These are phyloP conservation scores for Claviceps capensis DNA, from an alignment of 2,329 filamentous ascomycete species.

Conservation along the genomic window DNA sequence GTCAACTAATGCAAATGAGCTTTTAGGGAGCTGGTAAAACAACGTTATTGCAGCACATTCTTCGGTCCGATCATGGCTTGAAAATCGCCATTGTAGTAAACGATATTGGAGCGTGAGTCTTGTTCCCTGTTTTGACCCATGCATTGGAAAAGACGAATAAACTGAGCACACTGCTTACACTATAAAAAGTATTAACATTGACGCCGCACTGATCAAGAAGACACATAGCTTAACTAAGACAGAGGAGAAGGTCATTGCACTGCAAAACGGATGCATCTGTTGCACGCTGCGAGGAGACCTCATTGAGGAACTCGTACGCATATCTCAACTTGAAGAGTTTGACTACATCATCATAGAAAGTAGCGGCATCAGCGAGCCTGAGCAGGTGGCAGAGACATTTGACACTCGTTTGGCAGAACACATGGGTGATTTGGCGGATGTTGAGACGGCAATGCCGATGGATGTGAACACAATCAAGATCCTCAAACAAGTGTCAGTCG, in stretches of 20 bases:
- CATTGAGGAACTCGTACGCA: constrained; percentile 52
- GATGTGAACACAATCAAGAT: constrained; percentile 22
- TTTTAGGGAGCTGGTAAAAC: constrained; percentile 55
- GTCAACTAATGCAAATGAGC: too few species aligned
- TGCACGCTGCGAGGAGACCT: constrained; percentile 60
- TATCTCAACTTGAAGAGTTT: constrained; percentile 47
- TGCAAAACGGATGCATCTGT: constrained; percentile 66
- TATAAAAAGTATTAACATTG: constrained; percentile 42
- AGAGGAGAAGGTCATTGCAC: constrained; percentile 50
- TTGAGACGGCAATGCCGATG: constrained; percentile 16
- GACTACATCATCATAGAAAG: constrained; percentile 64
- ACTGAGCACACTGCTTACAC: neutral
- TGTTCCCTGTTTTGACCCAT: constrained; percentile 8
- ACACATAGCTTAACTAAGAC: constrained; percentile 42
- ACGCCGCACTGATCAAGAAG: constrained; percentile 46
- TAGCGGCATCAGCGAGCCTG: constrained; percentile 57
- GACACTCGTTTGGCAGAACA: constrained; percentile 40
- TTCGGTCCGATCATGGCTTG: constrained; percentile 52
- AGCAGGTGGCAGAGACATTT: constrained; percentile 64
- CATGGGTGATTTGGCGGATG: constrained; percentile 23
- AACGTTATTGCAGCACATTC: constrained; percentile 54
- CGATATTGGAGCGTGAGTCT: constrained; percentile 46
- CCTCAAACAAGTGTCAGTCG: constrained; percentile 22
- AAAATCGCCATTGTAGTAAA: constrained; percentile 62
- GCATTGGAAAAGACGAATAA: neutral